phyloP scores from a whole-genome alignment of 306 rosid species.

The Quercus cerris region DNA sequence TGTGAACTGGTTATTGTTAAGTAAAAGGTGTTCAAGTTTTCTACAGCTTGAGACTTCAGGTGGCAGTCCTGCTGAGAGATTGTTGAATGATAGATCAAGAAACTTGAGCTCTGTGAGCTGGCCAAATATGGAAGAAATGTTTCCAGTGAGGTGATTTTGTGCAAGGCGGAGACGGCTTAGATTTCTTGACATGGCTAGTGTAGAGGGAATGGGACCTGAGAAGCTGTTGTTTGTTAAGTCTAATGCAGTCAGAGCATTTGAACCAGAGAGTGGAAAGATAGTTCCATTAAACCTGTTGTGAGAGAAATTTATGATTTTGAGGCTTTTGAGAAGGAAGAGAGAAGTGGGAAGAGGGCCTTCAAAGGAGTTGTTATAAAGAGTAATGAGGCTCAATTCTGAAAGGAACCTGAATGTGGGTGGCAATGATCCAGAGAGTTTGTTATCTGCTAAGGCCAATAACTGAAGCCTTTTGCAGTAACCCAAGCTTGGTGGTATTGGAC shows the following conservation, averaged over 20 bases:
- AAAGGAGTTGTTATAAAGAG: conserved; percentile 94
- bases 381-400: conserved; percentile 61
- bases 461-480: conserved; percentile 80
- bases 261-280: conserved; percentile 67
- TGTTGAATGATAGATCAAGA: conserved; percentile 80
- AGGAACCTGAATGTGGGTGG: conserved; percentile 81
- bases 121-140: conserved; percentile 55
- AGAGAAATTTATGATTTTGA: conserved; percentile 80
- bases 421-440: conserved; percentile 75
- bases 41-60: conserved; percentile 53
- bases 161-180: conserved; percentile 84
- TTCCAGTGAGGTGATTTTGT: conserved; percentile 60
- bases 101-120: conserved; percentile 67
- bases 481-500: conserved; percentile 88
- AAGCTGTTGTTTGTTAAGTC: conserved; percentile 95
- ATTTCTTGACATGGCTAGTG: conserved; percentile 50
- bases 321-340: conserved; percentile 62
- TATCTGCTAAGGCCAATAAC: conserved; percentile 87
- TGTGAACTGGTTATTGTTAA: conserved; percentile 52
- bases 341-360: conserved; percentile 83
- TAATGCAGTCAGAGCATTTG: conserved; percentile 52
- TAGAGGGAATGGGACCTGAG: conserved; percentile 77
- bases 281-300: conserved; percentile 77
- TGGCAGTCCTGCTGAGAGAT: conserved; percentile 52
- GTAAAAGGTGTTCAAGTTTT: conserved; percentile 66